phyloP scores from a whole-genome alignment of 2,329 filamentous ascomycete genomes.

The Mycosphaerella sp. region DNA sequence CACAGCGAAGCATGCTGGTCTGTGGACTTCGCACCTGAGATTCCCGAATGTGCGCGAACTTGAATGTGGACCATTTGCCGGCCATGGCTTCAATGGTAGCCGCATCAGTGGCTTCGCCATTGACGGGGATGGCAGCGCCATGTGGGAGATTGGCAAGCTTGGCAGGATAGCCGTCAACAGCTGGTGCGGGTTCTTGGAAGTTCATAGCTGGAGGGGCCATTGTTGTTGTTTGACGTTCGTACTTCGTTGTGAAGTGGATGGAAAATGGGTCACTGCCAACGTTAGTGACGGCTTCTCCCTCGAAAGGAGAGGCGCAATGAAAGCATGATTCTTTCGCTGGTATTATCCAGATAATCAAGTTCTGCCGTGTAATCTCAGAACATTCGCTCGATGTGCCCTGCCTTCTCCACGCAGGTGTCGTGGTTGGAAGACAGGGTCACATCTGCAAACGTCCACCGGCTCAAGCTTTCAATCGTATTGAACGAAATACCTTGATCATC shows the following conservation, averaged over 20 bases:
- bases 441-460: slow-evolving; percentile 18
- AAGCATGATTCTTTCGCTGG: slow-evolving; percentile 98
- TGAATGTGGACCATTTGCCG: slow-evolving; percentile 72
- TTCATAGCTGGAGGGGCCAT: slow-evolving; percentile 51
- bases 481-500: slow-evolving; percentile 23
- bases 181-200: slow-evolving; percentile 45
- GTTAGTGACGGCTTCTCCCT: slow-evolving; percentile 34
- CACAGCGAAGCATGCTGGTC: neutral
- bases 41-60: slow-evolving; percentile 82
- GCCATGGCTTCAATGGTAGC: slow-evolving; percentile 60
- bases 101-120: slow-evolving; percentile 34
- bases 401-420: slow-evolving; percentile 18
- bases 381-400: slow-evolving; percentile 29
- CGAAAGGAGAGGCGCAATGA: slow-evolving; percentile 39
- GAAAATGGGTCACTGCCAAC: slow-evolving; percentile 33
- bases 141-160: slow-evolving; percentile 42
- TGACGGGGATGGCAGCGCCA: slow-evolving; percentile 32
- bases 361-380: slow-evolving; percentile 89
- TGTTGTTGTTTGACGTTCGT: neutral
- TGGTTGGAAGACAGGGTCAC: slow-evolving; percentile 18
- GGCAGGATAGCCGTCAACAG: slow-evolving; percentile 34
- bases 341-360: slow-evolving; percentile 98
- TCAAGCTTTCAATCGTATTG: slow-evolving; percentile 21
- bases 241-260: neutral
- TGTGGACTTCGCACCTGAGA: slow-evolving; percentile 48